These are phyloP conservation scores for Globisporangium acanthophoron DNA, from an alignment of 352 stramenopile species.

Conservation along the genomic window DNA sequence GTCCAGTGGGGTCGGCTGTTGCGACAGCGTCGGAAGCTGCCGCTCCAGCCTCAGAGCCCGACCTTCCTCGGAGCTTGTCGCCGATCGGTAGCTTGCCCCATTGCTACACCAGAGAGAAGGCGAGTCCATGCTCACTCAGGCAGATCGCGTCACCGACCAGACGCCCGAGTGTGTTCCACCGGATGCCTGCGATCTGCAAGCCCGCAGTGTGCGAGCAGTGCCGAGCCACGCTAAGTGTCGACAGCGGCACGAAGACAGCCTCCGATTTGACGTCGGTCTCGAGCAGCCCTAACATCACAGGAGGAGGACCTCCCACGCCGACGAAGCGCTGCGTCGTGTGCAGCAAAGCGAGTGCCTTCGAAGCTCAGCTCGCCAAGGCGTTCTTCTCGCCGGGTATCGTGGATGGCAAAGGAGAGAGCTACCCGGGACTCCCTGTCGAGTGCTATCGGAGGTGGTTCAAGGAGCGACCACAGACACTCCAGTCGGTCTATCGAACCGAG, in stretches of 20 bases:
- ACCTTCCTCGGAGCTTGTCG: not conserved
- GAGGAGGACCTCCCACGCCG: not conserved
- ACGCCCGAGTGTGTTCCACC: not conserved
- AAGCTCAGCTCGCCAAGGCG: constrained; percentile 13
- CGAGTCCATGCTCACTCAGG: constrained; percentile 1
- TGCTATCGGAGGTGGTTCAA: constrained; percentile 23
- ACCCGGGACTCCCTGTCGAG: constrained; percentile 10
- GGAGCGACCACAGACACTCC: not conserved
- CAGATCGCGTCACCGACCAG: constrained; percentile 1
- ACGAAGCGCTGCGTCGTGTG: constrained; percentile 14
- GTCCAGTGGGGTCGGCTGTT: too few species aligned
- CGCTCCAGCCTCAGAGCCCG: too few species aligned
- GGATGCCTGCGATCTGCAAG: constrained; percentile 6
- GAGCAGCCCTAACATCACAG: not conserved
- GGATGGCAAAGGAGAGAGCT: constrained; percentile 15
- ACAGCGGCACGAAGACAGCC: not conserved
- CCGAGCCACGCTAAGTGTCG: not conserved
- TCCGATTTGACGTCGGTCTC: not conserved
- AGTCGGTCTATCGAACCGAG: constrained; percentile 8
- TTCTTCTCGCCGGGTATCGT: constrained; percentile 15
- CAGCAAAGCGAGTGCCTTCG: constrained; percentile 12
- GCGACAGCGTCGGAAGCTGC: too few species aligned
- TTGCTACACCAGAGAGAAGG: constrained; percentile 3
- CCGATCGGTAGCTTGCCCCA: constrained; percentile 1
- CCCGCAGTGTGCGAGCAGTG: constrained; percentile 7